Base-by-base conservation (phyloP, 371 early-diverging fungal genomes). In the Mortierella sp. region DNA sequence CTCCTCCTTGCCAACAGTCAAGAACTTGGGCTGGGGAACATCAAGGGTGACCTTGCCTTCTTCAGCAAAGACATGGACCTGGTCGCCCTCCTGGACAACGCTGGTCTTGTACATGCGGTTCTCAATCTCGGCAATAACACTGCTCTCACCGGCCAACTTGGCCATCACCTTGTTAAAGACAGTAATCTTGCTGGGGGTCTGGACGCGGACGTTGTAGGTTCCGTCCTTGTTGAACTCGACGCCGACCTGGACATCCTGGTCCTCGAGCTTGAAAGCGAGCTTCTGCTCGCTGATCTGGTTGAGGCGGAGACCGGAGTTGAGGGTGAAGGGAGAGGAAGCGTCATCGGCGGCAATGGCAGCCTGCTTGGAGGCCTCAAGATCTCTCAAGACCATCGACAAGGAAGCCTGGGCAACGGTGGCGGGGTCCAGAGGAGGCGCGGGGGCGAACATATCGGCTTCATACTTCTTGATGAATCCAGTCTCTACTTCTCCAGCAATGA, bases 401-500 rank as follows among this genome's bases (percentile, higher is more conserved):
- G 96, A 96, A 55, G 96, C 96, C 72, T 93, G 93, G 10, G 95
- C 95, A 31, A 97, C 88, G 14, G 93, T 90, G 13, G 90, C 90
- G 21, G 94, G 89, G 8, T 89, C 83, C 65, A 93, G 91, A 0
- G 89, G 89, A 47, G 81, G 80, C 3, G 90, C 84, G 16, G 90
- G 80, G 65, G 91, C 88, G 80, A 98, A 95, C 54, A 97, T 85
- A 24, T 73, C 75, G 55, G 50, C 54, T 55, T 81, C 74, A 72
- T 82, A 76, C 81, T 79, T 92, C 91, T 93, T 88, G 87, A 99
- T 99, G 88, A 97, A 99, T 2, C 97, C 97, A 21, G 99, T 99
- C 81, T 98, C 98, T 8, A 99, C 96, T 76, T 97, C 94, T 42
- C 95, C 99, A 55, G 92, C 91, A 75, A 96, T 93, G 82, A 98